Evolutionary conservation across 352 stramenopile genomes (phyloP), one percentile per base, ranked within the genome.

Genomic region (Pythium guiyangense): DNA sequence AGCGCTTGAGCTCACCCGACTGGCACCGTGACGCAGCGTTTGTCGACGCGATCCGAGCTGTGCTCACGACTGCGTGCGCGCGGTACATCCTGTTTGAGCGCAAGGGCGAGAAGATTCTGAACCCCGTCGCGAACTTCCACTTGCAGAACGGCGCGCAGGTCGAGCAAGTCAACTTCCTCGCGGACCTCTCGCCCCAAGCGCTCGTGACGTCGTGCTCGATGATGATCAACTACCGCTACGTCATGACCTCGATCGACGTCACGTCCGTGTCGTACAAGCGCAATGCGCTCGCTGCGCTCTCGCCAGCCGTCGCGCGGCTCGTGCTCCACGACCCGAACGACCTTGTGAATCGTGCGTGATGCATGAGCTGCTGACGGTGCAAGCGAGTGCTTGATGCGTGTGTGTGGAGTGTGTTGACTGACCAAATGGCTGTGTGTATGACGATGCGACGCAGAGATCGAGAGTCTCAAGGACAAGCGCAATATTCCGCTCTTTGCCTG

Each of bases 141-240:
- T 57, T 94, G 44, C 83, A 92, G 42, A 94, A 94, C 43, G 84
- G 84, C 20, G 84, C 84, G 0, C 84, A 94, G 60, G 82, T 94
- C 18, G 84, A 94, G 58, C 83, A 91, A 49, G 71, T 94, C 53
- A 92, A 94, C 51, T 94, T 92, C 51, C 69, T 85, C 37, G 84
- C 82, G 0, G 81, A 94, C 57, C 71, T 69, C 17, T 86, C 80
- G 4, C 58, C 64, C 9, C 66, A 73, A 18, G 75, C 74, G 11
- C 57, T 90, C 35, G 53, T 56, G 17, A 71, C 53, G 9, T 73
- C 79, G 22, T 71, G 86, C 6, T 79, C 77, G 9, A 84, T 90
- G 63, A 94, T 94, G 84, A 88, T 94, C 68, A 94, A 94, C 62
- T 94, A 94, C 55, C 80, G 84, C 47, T 94, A 94, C 56, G 87